Percentiles rank a stretch among this genome's conserved stretches.
These are phyloP conservation scores for Naganishia randhawae DNA, from an alignment of 768 basidiomycete genomes.

Conservation along the genomic window DNA sequence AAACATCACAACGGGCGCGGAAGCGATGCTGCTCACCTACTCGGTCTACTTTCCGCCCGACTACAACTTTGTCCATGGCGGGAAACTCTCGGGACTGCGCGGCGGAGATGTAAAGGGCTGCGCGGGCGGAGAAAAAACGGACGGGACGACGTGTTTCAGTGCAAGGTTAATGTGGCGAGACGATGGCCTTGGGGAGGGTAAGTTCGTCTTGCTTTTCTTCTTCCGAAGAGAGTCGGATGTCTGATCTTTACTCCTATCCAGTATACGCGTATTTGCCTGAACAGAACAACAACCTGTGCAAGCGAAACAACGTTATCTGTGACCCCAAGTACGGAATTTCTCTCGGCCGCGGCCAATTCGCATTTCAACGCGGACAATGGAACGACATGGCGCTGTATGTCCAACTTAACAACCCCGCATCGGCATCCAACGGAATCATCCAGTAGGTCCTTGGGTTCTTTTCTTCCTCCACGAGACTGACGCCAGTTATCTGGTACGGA, in stretches of 20 bases:
- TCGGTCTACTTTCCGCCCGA: slow-evolving; percentile 70
- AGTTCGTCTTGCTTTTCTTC: slow-evolving; percentile 49
- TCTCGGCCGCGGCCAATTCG: slow-evolving; percentile 45
- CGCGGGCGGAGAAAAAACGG: slow-evolving; percentile 49
- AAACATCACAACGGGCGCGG: background rate
- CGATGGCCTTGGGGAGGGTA: slow-evolving; percentile 62
- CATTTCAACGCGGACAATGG: slow-evolving; percentile 55
- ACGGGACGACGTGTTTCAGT: slow-evolving; percentile 72
- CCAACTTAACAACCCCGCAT: slow-evolving; percentile 67
- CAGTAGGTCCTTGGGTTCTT: slow-evolving; percentile 53
- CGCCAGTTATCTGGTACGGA: too few species aligned
- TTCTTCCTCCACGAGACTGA: slow-evolving; percentile 52
- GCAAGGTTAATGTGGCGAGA: slow-evolving; percentile 71
- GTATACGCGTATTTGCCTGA: slow-evolving; percentile 75
- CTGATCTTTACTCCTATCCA: slow-evolving; percentile 40
- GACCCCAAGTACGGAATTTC: slow-evolving; percentile 51
- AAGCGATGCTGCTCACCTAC: slow-evolving; percentile 52
- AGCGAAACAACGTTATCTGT: slow-evolving; percentile 54
- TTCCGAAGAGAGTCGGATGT: slow-evolving; percentile 50
- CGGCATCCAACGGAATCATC: slow-evolving; percentile 70
- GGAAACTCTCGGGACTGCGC: slow-evolving; percentile 77
- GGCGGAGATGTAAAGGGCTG: slow-evolving; percentile 49
- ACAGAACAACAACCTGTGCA: slow-evolving; percentile 57
- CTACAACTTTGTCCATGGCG: slow-evolving; percentile 75
- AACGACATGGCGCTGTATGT: slow-evolving; percentile 68